Evolutionary conservation across 352 stramenopile species (phyloP).

Genomic region (Sclerospora graminicola): DNA sequence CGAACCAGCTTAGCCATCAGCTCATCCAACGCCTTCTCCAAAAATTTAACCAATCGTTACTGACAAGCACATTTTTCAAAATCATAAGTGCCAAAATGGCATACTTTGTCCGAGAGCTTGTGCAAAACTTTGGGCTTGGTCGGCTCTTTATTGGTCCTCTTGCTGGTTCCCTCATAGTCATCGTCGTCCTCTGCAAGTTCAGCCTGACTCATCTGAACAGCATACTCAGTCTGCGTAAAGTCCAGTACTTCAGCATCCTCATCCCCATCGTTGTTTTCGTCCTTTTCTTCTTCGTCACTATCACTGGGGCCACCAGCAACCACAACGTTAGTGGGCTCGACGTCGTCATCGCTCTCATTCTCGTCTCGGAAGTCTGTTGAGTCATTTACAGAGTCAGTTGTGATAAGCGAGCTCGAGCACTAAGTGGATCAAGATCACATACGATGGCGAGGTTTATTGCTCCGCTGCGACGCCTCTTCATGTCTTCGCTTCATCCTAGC

Average conservation of each 20-base stretch:
- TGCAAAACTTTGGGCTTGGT: constrained; percentile 31
- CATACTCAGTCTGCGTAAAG: constrained; percentile 76
- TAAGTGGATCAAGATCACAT: constrained; percentile 1
- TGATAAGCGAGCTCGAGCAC: not conserved
- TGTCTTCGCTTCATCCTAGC: constrained; percentile 39
- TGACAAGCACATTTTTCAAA: no score
- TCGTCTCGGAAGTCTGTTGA: constrained; percentile 20
- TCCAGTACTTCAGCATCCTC: constrained; percentile 50
- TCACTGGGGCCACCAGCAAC: constrained; percentile 15
- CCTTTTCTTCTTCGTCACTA: constrained; percentile 24
- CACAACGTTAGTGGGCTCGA: constrained; percentile 17
- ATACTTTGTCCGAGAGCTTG: constrained; percentile 44
- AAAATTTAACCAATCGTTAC: no score
- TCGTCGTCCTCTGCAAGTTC: constrained; percentile 22
- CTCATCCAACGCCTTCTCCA: constrained; percentile 46
- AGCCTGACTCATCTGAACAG: constrained; percentile 35
- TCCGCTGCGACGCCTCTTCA: constrained; percentile 14
- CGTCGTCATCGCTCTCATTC: constrained; percentile 25
- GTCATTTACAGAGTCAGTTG: constrained; percentile 7
- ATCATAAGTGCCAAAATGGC: not conserved
- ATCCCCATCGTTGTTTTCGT: constrained; percentile 14
- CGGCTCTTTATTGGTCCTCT: constrained; percentile 25
- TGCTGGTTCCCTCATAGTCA: constrained; percentile 17
- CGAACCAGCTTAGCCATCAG: constrained; percentile 66
- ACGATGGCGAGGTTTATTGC: constrained; percentile 32